A percentile compares a stretch with the other conserved stretches of the same genome.
These are phyloP conservation scores for Penicillium dipodomyicola DNA, from an alignment of 495 filamentous ascomycete genomes.

Conservation along the genomic window DNA sequence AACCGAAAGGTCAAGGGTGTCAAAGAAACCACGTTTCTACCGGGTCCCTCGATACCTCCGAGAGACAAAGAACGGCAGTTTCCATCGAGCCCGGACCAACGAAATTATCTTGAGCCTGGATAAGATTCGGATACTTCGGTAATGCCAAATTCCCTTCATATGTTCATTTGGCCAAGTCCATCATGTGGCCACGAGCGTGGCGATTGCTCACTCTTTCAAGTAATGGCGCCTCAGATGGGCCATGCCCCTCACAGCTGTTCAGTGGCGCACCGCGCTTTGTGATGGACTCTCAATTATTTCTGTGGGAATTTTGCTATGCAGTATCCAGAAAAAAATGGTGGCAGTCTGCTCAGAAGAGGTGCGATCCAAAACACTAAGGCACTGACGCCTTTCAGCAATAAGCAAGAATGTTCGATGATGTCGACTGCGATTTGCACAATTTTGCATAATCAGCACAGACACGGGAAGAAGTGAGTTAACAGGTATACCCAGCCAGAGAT, in stretches of 20 bases:
- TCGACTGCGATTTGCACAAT: no score
- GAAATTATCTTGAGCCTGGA: background rate
- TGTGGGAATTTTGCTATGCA: no score
- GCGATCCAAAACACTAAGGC: no score
- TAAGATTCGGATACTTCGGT: background rate
- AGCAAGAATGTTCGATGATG: no score
- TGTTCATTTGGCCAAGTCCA: background rate
- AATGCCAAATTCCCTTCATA: background rate
- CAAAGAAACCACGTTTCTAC: background rate
- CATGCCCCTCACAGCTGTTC: background rate
- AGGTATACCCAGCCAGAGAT: no score
- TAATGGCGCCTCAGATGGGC: background rate
- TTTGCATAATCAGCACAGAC: no score
- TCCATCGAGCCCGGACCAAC: background rate
- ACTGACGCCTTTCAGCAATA: no score
- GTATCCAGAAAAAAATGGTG: background rate
- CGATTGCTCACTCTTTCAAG: background rate
- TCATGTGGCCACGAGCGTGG: background rate
- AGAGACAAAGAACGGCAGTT: background rate
- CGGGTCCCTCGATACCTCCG: background rate
- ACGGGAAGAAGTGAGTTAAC: no score
- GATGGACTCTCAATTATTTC: background rate
- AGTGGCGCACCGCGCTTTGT: background rate
- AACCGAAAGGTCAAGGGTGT: background rate
- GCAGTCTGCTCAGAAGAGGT: background rate